These are phyloP conservation scores for Onygenales sp. DNA, from an alignment of 2,329 filamentous ascomycete genomes.

Conservation along the genomic window DNA sequence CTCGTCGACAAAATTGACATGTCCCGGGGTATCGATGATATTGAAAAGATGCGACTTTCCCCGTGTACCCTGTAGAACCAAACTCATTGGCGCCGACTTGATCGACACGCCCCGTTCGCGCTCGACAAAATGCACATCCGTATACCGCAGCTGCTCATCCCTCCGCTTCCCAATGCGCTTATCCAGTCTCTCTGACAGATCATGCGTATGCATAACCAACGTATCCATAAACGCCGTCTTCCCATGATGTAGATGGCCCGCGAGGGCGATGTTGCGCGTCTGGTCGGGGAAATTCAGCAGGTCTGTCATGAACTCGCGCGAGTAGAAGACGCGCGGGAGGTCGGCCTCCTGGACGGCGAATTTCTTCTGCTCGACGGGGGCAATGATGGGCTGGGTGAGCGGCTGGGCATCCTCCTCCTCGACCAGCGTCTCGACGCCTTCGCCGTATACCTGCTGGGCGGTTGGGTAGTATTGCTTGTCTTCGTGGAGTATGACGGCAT, in stretches of 20 bases:
- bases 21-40: constrained; percentile 89
- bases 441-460: constrained; percentile 90
- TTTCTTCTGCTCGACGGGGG: constrained; percentile 87
- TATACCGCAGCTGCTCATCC: constrained; percentile 90
- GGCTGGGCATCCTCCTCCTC: constrained; percentile 96
- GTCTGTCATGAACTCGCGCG: constrained; percentile 86
- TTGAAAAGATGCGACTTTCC: constrained; percentile 95
- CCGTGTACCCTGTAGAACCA: constrained; percentile 78
- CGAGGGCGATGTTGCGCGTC: constrained; percentile 83
- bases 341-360: constrained; percentile 90
- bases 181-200: constrained; percentile 68
- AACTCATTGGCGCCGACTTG: constrained; percentile 88
- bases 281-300: constrained; percentile 94
- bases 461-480: constrained; percentile 99
- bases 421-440: constrained; percentile 88
- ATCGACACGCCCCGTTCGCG: constrained; percentile 82
- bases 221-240: constrained; percentile 99
- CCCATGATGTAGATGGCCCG: constrained; percentile 89
- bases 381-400: constrained; percentile 84
- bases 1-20: constrained; percentile 98
- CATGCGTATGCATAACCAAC: constrained; percentile 90
- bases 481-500: constrained; percentile 95
- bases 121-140: constrained; percentile 82
- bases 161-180: constrained; percentile 69
- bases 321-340: constrained; percentile 78